A percentile compares a stretch with the other conserved stretches of the same genome.
These are phyloP conservation scores for Suillus clintonianus DNA, from an alignment of 768 basidiomycete genomes.

Conservation along the genomic window DNA sequence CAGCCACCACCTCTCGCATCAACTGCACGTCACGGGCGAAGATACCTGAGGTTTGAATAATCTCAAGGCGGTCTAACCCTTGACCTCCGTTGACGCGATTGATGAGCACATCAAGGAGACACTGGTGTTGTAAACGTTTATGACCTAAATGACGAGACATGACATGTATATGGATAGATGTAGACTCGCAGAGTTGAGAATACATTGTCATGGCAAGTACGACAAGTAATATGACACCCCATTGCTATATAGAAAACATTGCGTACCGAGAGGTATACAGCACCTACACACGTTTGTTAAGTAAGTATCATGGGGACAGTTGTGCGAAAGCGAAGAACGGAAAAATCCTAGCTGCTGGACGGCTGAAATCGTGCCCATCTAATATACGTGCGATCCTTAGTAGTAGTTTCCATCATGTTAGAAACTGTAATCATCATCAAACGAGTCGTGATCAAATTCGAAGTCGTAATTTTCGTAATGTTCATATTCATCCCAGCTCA, in stretches of 20 bases:
- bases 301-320: neutral
- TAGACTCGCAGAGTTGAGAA: neutral
- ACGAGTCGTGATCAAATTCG: neutral
- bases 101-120: no score
- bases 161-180: neutral
- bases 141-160: neutral
- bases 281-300: neutral
- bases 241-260: neutral
- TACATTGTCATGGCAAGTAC: neutral
- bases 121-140: neutral
- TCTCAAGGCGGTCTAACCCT: no score
- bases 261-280: neutral
- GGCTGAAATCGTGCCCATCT: neutral
- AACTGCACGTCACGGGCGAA: neutral
- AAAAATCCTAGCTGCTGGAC: neutral
- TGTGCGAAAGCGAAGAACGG: neutral
- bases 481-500: slow-evolving; percentile 1
- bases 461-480: neutral
- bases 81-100: no score
- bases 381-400: neutral
- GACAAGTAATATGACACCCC: neutral
- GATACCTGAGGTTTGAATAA: no score
- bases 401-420: neutral
- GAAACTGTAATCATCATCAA: neutral
- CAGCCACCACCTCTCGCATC: slow-evolving; percentile 4